These are phyloP conservation scores for Bonia amplexicaulis DNA, from an alignment of 176 grass and related monocot species.

Conservation along the genomic window DNA sequence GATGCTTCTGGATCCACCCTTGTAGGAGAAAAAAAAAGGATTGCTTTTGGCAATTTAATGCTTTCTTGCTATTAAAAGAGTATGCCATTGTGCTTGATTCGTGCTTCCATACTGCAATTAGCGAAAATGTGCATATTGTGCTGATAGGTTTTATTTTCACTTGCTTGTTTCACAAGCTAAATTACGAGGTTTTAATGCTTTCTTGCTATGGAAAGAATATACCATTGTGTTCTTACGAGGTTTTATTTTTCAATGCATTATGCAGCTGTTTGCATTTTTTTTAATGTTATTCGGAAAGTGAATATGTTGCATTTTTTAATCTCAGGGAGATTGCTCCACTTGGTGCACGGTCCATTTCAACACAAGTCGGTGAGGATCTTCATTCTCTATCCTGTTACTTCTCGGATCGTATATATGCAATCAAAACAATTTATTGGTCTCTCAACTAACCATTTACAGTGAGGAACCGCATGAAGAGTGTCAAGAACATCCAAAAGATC, in stretches of 20 bases:
- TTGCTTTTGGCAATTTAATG: background rate
- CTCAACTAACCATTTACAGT: slow-evolving; percentile 33
- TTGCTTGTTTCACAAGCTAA: background rate
- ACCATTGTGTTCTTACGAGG: too few relatives aligned
- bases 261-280: background rate
- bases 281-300: background rate
- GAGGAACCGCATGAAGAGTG: slow-evolving; percentile 95
- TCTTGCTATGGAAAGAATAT: too few relatives aligned
- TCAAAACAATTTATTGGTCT: background rate
- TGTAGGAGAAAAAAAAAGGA: too few relatives aligned
- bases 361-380: slow-evolving; percentile 67
- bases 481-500: slow-evolving; percentile 96
- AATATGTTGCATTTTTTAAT: slow-evolving; percentile 9
- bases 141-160: background rate
- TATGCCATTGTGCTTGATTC: background rate
- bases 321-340: slow-evolving; percentile 53
- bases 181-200: too few relatives aligned
- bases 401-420: background rate
- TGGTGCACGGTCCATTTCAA: slow-evolving; percentile 67
- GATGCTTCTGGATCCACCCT: background rate
- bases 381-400: background rate
- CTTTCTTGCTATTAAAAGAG: background rate
- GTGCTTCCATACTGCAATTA: background rate
- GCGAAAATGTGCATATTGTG: background rate
- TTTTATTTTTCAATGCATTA: background rate